Base-by-base conservation (phyloP, 139 green algal genomes). In the Chara braunii region DNA sequence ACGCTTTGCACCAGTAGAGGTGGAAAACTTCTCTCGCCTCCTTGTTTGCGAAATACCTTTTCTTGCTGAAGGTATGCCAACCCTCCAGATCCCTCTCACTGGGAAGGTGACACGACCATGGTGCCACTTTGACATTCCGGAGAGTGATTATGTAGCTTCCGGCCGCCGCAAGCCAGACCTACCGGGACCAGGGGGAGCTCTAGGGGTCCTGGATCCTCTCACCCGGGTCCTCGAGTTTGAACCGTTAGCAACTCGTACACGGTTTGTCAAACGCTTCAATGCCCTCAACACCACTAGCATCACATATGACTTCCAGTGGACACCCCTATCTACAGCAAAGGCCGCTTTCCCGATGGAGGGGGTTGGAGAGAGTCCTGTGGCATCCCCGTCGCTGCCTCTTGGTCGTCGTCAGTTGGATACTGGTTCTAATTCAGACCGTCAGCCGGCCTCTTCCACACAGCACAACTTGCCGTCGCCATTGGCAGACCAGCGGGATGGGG, bases 81-180 rank as follows among this genome's bases (percentile, higher is more conserved):
- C 74, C 24, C 59, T 87, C 0, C 22, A 1, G 29, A 53, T 71
- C 8, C 48, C 36, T 4, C 67, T 90, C 31, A 59, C 37, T 26
- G 84, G 81, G 23, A 78, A 34, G 14, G 69, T 87, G 34, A 70
- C 85, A 55, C 77, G 86, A 0, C 86, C 86, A 0, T 90, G 83
- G 85, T 88, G 81, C 66, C 85, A 94, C 75, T 91, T 94, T 66
- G 83, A 91, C 37, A 73, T 94, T 56, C 80, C 83, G 0, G 81
- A 85, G 30, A 79, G 48, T n/a, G n/a, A n/a, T n/a, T n/a, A n/a
- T n/a, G n/a, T n/a, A n/a, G n/a, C n/a, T n/a, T n/a, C n/a, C n/a
- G n/a, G n/a, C n/a, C n/a, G n/a, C n/a, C n/a, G n/a, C n/a, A n/a
- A n/a, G n/a, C n/a, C n/a, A n/a, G n/a, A n/a, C n/a, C n/a, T n/a